Evolutionary conservation across 2,329 filamentous ascomycete species (phyloP).

Genomic region (Neoarthrinium moseri): DNA sequence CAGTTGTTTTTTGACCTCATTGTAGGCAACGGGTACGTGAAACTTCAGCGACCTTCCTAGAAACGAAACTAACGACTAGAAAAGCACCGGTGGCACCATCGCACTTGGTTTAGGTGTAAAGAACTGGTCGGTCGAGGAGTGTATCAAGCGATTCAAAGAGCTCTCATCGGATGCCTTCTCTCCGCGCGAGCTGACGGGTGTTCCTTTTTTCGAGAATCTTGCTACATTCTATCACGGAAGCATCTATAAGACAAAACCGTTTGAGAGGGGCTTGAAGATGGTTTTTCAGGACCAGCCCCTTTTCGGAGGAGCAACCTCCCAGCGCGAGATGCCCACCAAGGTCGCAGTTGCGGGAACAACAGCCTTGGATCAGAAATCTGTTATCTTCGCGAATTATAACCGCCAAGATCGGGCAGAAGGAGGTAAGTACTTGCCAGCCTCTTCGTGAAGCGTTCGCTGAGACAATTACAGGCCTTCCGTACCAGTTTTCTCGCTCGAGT

Average conservation of each 20-base stretch:
- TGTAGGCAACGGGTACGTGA: conserved; percentile 25
- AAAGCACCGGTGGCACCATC: conserved; percentile 27
- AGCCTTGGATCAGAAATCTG: conserved; percentile 18
- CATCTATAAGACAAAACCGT: conserved; percentile 26
- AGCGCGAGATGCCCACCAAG: conserved; percentile 19
- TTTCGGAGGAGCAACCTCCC: conserved; percentile 22
- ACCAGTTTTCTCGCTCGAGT: conserved; percentile 23
- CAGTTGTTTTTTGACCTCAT: conserved; percentile 31
- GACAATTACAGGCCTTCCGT: conserved; percentile 18
- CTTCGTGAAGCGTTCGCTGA: not conserved
- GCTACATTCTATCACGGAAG: conserved; percentile 28
- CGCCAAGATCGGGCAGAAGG: conserved; percentile 21
- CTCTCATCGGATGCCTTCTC: conserved; percentile 24
- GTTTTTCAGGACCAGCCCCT: conserved; percentile 26
- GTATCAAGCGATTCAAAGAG: conserved; percentile 27
- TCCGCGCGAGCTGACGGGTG: conserved; percentile 24
- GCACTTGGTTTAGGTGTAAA: conserved; percentile 27
- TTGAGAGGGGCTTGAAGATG: conserved; percentile 21
- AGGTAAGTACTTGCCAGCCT: conserved; percentile 14
- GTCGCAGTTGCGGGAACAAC: conserved; percentile 25
- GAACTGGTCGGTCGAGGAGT: conserved; percentile 26
- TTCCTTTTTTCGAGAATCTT: conserved; percentile 25
- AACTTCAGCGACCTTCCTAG: conserved; percentile 4
- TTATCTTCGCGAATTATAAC: conserved; percentile 30
- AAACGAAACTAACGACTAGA: not conserved